phyloP scores from a whole-genome alignment of 2,329 filamentous ascomycete species.

The Alternaria longipes region DNA sequence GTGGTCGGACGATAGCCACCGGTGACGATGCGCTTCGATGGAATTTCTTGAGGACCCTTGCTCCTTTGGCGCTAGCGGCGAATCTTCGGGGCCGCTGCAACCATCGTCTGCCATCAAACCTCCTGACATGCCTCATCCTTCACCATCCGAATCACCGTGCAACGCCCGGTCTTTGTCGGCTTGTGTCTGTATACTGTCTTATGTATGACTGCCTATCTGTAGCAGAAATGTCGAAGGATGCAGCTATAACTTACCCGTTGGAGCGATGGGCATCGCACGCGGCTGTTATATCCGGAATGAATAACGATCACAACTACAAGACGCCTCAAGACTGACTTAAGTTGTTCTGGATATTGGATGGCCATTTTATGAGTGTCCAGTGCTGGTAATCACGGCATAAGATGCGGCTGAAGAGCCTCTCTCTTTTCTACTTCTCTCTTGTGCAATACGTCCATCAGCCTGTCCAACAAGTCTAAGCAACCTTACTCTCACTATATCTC shows the following conservation, averaged over 20 bases:
- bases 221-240: neutral
- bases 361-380: accelerated
- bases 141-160: neutral
- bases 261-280: neutral
- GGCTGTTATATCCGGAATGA: neutral
- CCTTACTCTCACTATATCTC: neutral
- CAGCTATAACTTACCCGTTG: neutral
- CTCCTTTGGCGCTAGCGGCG: conserved; percentile 25
- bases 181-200: neutral
- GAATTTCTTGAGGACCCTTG: conserved; percentile 35
- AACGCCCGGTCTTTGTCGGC: accelerated
- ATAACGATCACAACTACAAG: neutral
- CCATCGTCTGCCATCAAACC: conserved; percentile 10
- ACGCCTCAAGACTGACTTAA: neutral
- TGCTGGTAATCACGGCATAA: no score
- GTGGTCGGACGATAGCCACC: conserved; percentile 24
- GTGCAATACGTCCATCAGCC: neutral
- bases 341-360: neutral
- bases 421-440: neutral
- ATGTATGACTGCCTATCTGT: accelerated
- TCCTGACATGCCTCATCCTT: neutral
- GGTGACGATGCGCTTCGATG: conserved; percentile 43
- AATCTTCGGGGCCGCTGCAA: conserved; percentile 25
- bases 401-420: neutral
- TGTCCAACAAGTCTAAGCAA: neutral